These are phyloP conservation scores for Phytophthora sojae DNA, from an alignment of 352 stramenopile genomes.

Conservation along the genomic window DNA sequence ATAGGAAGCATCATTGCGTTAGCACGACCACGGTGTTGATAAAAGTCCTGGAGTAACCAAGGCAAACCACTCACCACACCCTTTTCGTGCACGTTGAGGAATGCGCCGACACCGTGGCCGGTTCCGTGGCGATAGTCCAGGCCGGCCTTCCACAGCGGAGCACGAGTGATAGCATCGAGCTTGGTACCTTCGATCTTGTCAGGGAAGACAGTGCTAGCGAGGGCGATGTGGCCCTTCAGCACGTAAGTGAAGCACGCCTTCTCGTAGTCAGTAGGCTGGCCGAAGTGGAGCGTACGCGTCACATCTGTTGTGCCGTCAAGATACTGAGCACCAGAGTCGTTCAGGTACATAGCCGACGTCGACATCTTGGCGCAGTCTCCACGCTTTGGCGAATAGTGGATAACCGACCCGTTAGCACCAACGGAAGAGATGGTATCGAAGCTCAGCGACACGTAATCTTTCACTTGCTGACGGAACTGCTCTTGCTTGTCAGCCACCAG, in stretches of 20 bases:
- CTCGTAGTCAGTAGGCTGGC: slow-evolving; percentile 91
- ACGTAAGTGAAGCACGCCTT: slow-evolving; percentile 97
- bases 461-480: slow-evolving; percentile 82
- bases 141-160: slow-evolving; percentile 94
- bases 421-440: slow-evolving; percentile 99
- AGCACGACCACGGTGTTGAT: not conserved
- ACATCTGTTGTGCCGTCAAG: slow-evolving; percentile 99
- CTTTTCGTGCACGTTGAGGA: slow-evolving; percentile 98
- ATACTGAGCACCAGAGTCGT: slow-evolving; percentile 99
- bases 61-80: slow-evolving; percentile 57
- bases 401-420: slow-evolving; percentile 97
- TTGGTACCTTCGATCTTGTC: slow-evolving; percentile 95
- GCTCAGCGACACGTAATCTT: slow-evolving; percentile 92
- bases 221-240: slow-evolving; percentile 97
- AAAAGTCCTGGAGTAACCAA: not conserved
- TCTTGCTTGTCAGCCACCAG: slow-evolving; percentile 94
- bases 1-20: slow-evolving; percentile 5
- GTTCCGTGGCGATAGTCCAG: slow-evolving; percentile 99
- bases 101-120: slow-evolving; percentile 97
- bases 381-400: slow-evolving; percentile 93
- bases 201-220: slow-evolving; percentile 89
- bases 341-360: slow-evolving; percentile 95
- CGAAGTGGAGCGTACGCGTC: slow-evolving; percentile 98
- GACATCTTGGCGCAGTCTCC: slow-evolving; percentile 89
- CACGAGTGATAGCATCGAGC: slow-evolving; percentile 96